Evolutionary conservation across 2,329 filamentous ascomycete genomes (phyloP), one percentile per base, ranked within the genome.

Genomic region (Diplocarpon mali): DNA sequence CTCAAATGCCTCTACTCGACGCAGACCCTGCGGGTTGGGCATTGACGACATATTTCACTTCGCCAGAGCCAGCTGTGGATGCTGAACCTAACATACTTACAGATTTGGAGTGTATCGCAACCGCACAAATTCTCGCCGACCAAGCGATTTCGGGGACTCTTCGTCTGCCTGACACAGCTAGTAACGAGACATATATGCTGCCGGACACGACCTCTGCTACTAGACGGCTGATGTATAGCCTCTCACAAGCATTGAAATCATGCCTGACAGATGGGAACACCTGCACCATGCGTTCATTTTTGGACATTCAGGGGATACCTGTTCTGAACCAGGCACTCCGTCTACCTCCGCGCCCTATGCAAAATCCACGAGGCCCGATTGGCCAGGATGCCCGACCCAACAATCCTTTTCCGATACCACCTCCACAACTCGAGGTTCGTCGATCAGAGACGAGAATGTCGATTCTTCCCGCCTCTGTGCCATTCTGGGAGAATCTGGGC

Each of bases 401-500:
- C 42, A 73, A 70, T 49, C 64, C 80, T 2, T 83, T 83, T 51
- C 68, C 71, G 34, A 75, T 92, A 2, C 73, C 75, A 1, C 68
- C 78, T 0, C 85, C 85, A 1, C 80, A 85, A 56, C 67, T 92
- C 31, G 79, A 85, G 52, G 69, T 93, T 10, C 79, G 80, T 39
- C 73, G 85, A 42, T 75, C 78, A 15, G 82, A 87, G 32, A 71
- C 72, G 1, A 75, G 74, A 38, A 73, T 88, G 45, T 85, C 87
- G 10, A 69, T 93, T 32, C 68, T 90, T 16, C 83, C 86, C 2
- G 76, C 85, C 0, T 82, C 84, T 0, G 67, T 90, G 15, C 67
- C 73, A 1, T 94, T 92, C 57, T 93, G 86, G 87, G 85, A 92
- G 58, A 79, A 80, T 38, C 67, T 93, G 14, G 83, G 85, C 0